phyloP scores from a whole-genome alignment of 2,329 filamentous ascomycete genomes.

The Fusarium mexicanum region DNA sequence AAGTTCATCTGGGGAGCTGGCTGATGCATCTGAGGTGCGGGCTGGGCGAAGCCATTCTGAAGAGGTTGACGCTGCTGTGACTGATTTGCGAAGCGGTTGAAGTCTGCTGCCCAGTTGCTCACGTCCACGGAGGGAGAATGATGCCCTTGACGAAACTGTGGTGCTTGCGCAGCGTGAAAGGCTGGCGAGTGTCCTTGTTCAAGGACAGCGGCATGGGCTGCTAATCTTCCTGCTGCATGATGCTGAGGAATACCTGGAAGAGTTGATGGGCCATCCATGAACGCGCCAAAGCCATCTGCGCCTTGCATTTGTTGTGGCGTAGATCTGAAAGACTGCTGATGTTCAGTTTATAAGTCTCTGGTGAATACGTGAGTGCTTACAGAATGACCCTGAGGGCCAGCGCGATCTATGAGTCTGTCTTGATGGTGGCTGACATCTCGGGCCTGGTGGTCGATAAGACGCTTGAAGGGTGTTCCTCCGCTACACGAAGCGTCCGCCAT shows the following conservation, averaged over 20 bases:
- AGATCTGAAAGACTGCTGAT: slow-evolving; percentile 49
- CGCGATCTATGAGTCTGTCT: slow-evolving; percentile 49
- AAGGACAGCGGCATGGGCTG: slow-evolving; percentile 48
- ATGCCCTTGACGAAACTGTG: slow-evolving; percentile 39
- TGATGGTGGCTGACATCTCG: slow-evolving; percentile 54
- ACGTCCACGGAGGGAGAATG: slow-evolving; percentile 38
- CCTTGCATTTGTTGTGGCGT: slow-evolving; percentile 41
- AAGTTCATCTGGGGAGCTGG: slow-evolving; percentile 41
- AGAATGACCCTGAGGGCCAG: slow-evolving; percentile 41
- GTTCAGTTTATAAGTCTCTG: not conserved
- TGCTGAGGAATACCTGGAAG: slow-evolving; percentile 46
- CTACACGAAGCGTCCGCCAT: slow-evolving; percentile 57
- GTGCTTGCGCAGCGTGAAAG: slow-evolving; percentile 34
- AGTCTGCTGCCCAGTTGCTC: slow-evolving; percentile 52
- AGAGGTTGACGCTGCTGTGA: slow-evolving; percentile 40
- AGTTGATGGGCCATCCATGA: slow-evolving; percentile 45
- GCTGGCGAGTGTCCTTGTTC: slow-evolving; percentile 40
- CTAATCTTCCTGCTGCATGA: slow-evolving; percentile 49
- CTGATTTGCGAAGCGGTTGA: slow-evolving; percentile 46
- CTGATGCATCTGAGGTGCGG: slow-evolving; percentile 41
- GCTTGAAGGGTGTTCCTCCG: slow-evolving; percentile 55
- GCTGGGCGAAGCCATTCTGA: slow-evolving; percentile 33
- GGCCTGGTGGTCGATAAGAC: slow-evolving; percentile 54
- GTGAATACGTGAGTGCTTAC: slow-evolving; percentile 39
- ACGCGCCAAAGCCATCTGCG: slow-evolving; percentile 49